Conservation (phyloP, 2,329 filamentous ascomycete genomes). For the Fusarium pininemorale region DNA sequence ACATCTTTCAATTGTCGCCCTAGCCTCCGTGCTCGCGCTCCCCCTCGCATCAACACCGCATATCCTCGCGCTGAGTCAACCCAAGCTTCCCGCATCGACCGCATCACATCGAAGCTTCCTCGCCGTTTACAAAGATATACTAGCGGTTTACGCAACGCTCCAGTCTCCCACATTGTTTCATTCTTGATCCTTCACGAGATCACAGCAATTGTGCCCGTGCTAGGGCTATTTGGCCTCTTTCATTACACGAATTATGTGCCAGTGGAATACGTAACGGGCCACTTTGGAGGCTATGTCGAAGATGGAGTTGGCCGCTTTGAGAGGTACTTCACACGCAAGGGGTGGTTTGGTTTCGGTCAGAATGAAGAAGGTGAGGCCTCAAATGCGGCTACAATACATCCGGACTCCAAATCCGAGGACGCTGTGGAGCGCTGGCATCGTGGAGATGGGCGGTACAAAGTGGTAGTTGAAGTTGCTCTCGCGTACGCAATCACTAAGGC, state of each 20-base stretch:
- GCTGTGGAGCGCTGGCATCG: constrained; percentile 50
- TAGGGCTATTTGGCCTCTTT: constrained; percentile 79
- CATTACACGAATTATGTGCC: constrained; percentile 83
- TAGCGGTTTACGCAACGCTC: constrained; percentile 75
- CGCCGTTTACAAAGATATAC: constrained; percentile 75
- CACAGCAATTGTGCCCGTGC: constrained; percentile 82
- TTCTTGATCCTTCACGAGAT: constrained; percentile 93
- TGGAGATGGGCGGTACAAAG: constrained; percentile 59
- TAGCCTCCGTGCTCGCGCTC: constrained; percentile 18
- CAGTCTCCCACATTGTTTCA: constrained; percentile 81
- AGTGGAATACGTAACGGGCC: constrained; percentile 57
- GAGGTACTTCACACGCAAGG: constrained; percentile 78
- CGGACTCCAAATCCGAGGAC: constrained; percentile 38
- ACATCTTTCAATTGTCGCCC: constrained; percentile 35
- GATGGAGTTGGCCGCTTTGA: constrained; percentile 79
- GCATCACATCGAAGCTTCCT: constrained; percentile 67
- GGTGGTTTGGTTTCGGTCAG: constrained; percentile 76
- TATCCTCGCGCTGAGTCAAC: constrained; percentile 40
- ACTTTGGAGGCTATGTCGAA: constrained; percentile 61
- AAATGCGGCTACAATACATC: not conserved
- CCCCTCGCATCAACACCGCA: constrained; percentile 1
- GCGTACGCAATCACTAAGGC: constrained; percentile 93
- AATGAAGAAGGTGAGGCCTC: constrained; percentile 34
- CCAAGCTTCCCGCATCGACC: constrained; percentile 52
- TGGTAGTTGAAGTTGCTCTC: constrained; percentile 78